A percentile compares a stretch with the other conserved stretches of the same genome.
Evolutionary conservation across 108 stramenopile species (phyloP).

Genomic region (Nitzschia sp.): DNA sequence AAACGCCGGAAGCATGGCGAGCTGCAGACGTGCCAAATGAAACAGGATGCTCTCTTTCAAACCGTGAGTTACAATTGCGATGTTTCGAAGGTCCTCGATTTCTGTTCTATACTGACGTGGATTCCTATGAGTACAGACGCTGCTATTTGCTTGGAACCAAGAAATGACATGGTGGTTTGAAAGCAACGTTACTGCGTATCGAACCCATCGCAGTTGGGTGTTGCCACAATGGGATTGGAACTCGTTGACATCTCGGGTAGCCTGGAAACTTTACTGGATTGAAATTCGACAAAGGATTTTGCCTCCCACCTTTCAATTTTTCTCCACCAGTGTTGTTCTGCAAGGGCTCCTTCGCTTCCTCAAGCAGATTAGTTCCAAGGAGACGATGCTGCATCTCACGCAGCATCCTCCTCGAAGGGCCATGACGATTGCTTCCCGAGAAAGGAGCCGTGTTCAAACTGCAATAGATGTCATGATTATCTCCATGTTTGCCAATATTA

Average conservation of each 20-base stretch:
- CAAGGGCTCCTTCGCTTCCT: neutral
- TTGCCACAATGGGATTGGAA: conserved; percentile 4
- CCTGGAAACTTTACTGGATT: conserved; percentile 24
- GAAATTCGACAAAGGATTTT: conserved; percentile 10
- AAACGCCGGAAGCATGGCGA: conserved; percentile 8
- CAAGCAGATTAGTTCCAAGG: neutral
- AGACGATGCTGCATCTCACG: conserved; percentile 1
- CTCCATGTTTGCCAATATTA: conserved; percentile 8
- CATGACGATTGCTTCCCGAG: neutral
- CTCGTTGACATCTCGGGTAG: conserved; percentile 4
- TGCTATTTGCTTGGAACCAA: conserved; percentile 6
- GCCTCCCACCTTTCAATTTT: conserved; percentile 10
- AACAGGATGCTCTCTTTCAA: neutral
- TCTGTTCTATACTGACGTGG: neutral
- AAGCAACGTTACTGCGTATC: neutral
- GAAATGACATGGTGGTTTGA: conserved; percentile 17
- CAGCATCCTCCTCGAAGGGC: conserved; percentile 26
- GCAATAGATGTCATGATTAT: conserved; percentile 8
- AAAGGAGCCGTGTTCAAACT: conserved; percentile 5
- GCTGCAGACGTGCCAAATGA: conserved; percentile 6
- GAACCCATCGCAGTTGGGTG: neutral
- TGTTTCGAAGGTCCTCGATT: neutral
- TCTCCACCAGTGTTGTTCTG: conserved; percentile 11
- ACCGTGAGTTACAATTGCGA: neutral
- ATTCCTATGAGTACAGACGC: neutral